phyloP scores from a whole-genome alignment of 2,329 filamentous ascomycete species.

The Fusarium tanahbumbuense region DNA sequence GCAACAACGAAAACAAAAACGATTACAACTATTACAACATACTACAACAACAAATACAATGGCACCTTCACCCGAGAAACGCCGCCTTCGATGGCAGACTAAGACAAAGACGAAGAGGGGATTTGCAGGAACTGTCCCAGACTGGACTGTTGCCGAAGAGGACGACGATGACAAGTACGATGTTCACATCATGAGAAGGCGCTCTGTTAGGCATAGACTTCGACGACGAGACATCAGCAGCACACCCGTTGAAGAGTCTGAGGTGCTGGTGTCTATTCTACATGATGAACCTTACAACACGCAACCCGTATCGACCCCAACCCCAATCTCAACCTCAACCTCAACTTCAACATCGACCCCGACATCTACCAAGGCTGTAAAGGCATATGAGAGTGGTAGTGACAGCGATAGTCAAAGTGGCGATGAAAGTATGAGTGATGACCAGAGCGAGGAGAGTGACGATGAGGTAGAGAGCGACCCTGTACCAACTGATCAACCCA shows the following conservation, averaged over 20 bases:
- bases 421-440: conserved; percentile 12
- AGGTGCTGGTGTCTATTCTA: conserved; percentile 14
- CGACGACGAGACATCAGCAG: conserved; percentile 24
- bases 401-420: conserved; percentile 1
- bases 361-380: not conserved
- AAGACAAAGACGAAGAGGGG: conserved; percentile 34
- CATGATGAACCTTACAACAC: conserved; percentile 3
- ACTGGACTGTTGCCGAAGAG: conserved; percentile 45
- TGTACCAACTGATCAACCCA: not conserved
- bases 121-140: conserved; percentile 32
- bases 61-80: conserved; percentile 25
- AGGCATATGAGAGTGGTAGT: not conserved
- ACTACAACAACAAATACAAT: conserved; percentile 31
- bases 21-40: not conserved
- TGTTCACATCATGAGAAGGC: conserved; percentile 33
- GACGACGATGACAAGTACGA: conserved; percentile 42
- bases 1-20: conserved; percentile 4
- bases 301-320: not conserved
- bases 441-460: not conserved
- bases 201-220: conserved; percentile 9
- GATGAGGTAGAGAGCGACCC: conserved; percentile 2
- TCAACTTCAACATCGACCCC: not conserved
- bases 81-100: conserved; percentile 34
- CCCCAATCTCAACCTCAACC: no score
- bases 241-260: conserved; percentile 12